Base-by-base conservation (phyloP, 495 filamentous ascomycete genomes). In the Trichoderma reesei region DNA sequence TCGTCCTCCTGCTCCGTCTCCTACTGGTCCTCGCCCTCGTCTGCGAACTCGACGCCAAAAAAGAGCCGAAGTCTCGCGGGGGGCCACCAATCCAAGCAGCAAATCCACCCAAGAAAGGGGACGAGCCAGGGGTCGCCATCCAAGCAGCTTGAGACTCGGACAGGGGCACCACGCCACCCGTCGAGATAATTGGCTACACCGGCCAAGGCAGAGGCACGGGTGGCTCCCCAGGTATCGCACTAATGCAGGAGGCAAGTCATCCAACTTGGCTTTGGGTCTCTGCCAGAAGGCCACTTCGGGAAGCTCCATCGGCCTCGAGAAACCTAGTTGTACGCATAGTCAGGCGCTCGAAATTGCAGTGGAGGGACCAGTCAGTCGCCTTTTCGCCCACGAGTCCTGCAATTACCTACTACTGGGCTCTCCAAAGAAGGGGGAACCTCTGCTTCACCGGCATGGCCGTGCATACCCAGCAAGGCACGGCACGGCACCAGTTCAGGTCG, bases 221-320 rank as follows among this genome's bases (percentile, higher is more conserved):
- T 18, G 42, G 42, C 42, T 46, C 42, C 42, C 42, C 42, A 46
- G 16, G 42, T 46, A 46, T 14, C n/a, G 42, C 51, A 56, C 51
- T 56, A 56, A 56, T 56, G 51, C 51, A 56, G 51, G 51, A 56
- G 51, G 51, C 51, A 56, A 56, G 51, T 56, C 51, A 56, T 56
- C 51, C 26, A 26, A 34, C 26, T 56, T 56, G 51, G 51, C 26
- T 56, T 34, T 56, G 33, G 51, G 51, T 8, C 51, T 56, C 16
- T 56, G 31, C 26, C 10, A 56, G 31, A 56, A 26, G 20, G 51
- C 51, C 51, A 33, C 7, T 56, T 56, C 31, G 20, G 51, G 51
- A 31, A 56, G 51, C 51, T 56, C 51, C 51, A 56, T 33, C 51
- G 51, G 26, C 14, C 20, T 33, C 51, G 11, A 26, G 51, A 56